Evolutionary conservation across 768 basidiomycete species (phyloP).

Genomic region (Serendipita indica): DNA sequence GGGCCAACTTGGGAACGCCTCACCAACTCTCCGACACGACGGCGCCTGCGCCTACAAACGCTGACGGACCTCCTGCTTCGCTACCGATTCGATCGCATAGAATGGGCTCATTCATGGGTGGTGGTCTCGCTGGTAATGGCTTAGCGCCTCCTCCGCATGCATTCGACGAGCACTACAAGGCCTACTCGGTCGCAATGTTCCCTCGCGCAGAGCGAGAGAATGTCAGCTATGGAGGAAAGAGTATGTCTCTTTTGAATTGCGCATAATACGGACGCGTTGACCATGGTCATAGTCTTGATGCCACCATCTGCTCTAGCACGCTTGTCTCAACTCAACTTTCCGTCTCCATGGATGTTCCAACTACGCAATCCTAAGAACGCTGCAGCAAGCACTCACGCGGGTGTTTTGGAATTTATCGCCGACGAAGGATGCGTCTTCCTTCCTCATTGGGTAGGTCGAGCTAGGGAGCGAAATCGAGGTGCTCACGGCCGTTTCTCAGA

Average conservation of each 20-base stretch:
- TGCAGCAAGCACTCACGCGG: slow-evolving; percentile 81
- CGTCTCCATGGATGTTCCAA: slow-evolving; percentile 92
- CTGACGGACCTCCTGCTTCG: neutral
- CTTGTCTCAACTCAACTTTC: slow-evolving; percentile 67
- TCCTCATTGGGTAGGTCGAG: slow-evolving; percentile 64
- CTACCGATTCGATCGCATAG: neutral
- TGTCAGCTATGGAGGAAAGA: slow-evolving; percentile 93
- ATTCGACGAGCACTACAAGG: slow-evolving; percentile 87
- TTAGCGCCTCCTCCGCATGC: slow-evolving; percentile 45
- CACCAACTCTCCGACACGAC: neutral
- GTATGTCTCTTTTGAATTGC: slow-evolving; percentile 52
- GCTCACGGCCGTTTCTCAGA: slow-evolving; percentile 26
- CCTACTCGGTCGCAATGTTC: slow-evolving; percentile 91
- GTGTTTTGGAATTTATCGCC: slow-evolving; percentile 97
- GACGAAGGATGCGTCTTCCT: slow-evolving; percentile 91
- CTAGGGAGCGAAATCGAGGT: too few relatives aligned
- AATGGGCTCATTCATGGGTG: neutral
- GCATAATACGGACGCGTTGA: slow-evolving; percentile 12
- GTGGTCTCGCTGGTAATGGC: neutral
- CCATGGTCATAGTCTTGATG: slow-evolving; percentile 63
- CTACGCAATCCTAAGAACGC: slow-evolving; percentile 77
- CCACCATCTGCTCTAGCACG: slow-evolving; percentile 87
- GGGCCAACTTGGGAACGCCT: neutral
- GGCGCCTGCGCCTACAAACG: neutral
- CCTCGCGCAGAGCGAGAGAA: slow-evolving; percentile 67